These are phyloP conservation scores for Vanderwaltozyma verrucispora DNA, from an alignment of 805 yeast species.

Conservation along the genomic window DNA sequence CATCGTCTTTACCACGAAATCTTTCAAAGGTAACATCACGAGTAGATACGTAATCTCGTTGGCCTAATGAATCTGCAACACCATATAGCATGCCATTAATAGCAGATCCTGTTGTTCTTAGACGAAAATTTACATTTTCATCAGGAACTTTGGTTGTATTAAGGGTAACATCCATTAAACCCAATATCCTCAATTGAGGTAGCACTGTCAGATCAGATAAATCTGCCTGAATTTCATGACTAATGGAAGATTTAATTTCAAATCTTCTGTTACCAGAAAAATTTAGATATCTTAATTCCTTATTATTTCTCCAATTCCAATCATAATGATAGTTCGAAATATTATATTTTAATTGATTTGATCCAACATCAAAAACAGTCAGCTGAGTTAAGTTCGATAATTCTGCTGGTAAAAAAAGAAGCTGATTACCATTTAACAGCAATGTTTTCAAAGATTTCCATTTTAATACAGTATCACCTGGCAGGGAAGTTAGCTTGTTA, in stretches of 20 bases:
- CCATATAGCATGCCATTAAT: constrained; percentile 75
- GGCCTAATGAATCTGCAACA: constrained; percentile 79
- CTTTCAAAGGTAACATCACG: constrained; percentile 83
- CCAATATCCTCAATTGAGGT: constrained; percentile 60
- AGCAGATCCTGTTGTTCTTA: constrained; percentile 81
- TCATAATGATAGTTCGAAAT: constrained; percentile 92
- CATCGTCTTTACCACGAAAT: constrained; percentile 78
- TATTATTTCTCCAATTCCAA: constrained; percentile 94
- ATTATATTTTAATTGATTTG: constrained; percentile 82
- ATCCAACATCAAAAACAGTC: constrained; percentile 77
- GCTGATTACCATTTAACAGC: constrained; percentile 71
- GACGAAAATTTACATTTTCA: constrained; percentile 70
- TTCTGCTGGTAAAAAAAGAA: constrained; percentile 84
- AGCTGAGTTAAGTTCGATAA: constrained; percentile 55
- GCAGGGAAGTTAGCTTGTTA: constrained; percentile 63
- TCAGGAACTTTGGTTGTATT: constrained; percentile 86
- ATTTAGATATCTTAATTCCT: constrained; percentile 65
- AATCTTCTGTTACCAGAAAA: constrained; percentile 88
- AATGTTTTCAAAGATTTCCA: constrained; percentile 49
- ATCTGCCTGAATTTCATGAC: constrained; percentile 40
- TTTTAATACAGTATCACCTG: constrained; percentile 71
- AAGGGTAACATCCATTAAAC: constrained; percentile 90
- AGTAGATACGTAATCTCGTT: constrained; percentile 50
- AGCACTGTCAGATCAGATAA: constrained; percentile 56
- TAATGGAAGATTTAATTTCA: constrained; percentile 61